phyloP scores from a whole-genome alignment of 306 rosid species.

The Senna tora region DNA sequence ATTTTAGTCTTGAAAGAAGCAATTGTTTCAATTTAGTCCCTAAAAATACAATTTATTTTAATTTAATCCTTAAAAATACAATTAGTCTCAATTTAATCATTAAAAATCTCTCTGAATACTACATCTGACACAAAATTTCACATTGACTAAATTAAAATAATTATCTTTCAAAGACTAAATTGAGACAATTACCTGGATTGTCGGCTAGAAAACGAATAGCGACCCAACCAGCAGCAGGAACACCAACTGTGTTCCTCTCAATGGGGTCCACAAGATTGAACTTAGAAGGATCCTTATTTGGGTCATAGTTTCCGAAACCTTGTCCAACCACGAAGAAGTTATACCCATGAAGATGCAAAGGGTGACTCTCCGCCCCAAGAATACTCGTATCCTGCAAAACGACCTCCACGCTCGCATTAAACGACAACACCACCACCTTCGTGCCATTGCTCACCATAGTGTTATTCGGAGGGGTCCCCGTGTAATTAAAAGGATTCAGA shows the following conservation, averaged over 20 bases:
- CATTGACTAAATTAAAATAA: too few species aligned
- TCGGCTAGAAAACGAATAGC: slow-evolving; percentile 76
- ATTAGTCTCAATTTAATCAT: too few species aligned
- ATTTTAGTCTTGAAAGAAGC: too few species aligned
- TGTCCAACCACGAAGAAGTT: slow-evolving; percentile 74
- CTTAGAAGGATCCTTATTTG: slow-evolving; percentile 59
- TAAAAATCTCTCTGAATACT: too few species aligned
- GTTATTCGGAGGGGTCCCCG: slow-evolving; percentile 78
- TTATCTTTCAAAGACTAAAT: too few species aligned
- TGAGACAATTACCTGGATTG: slow-evolving; percentile 93
- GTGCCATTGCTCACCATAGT: slow-evolving; percentile 66
- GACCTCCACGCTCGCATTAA: slow-evolving; percentile 76
- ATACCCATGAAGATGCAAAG: slow-evolving; percentile 86
- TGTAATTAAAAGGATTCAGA: slow-evolving; percentile 59
- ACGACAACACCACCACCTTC: slow-evolving; percentile 60
- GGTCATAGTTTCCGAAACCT: slow-evolving; percentile 82
- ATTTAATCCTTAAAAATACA: too few species aligned
- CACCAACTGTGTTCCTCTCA: slow-evolving; percentile 69
- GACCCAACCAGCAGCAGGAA: slow-evolving; percentile 83
- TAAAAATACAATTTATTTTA: too few species aligned
- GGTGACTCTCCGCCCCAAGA: slow-evolving; percentile 79
- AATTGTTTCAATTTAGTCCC: too few species aligned
- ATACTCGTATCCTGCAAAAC: slow-evolving; percentile 75
- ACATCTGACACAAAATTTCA: too few species aligned
- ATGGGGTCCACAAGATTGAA: slow-evolving; percentile 75